Conservation (phyloP, 2,329 filamentous ascomycete species). For the Mollisia scopiformis region DNA sequence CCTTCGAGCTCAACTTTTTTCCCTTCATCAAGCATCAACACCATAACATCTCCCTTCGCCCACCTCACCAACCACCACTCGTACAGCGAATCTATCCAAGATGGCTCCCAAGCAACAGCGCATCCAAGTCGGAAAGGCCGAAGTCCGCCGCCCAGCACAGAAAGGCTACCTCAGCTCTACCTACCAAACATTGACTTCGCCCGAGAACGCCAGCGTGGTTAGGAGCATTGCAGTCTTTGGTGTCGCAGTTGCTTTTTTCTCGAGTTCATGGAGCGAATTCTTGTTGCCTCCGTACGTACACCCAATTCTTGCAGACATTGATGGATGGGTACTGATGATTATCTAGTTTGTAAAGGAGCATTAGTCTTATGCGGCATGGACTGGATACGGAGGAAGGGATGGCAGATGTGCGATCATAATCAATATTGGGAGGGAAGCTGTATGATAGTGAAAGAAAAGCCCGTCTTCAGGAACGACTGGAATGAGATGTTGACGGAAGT, state of each 20-base stretch:
- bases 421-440: neutral
- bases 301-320: neutral
- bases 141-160: conserved; percentile 42
- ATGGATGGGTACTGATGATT: neutral
- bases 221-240: conserved; percentile 70
- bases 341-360: conserved; percentile 10
- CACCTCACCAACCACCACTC: neutral
- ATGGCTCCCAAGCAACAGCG: conserved; percentile 70
- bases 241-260: conserved; percentile 68
- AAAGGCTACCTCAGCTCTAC: conserved; percentile 59
- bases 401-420: neutral
- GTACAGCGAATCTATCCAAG: neutral
- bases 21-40: neutral
- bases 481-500: neutral
- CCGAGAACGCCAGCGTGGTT: conserved; percentile 71
- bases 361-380: neutral
- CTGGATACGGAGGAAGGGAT: neutral
- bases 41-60: neutral
- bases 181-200: conserved; percentile 64
- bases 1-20: neutral
- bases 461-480: neutral
- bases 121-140: conserved; percentile 51
- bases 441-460: neutral
- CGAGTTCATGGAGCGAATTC: conserved; percentile 68
- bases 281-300: conserved; percentile 65